Base-by-base conservation (phyloP, 257 asterid genomes). In the Solanum paucissectum region DNA sequence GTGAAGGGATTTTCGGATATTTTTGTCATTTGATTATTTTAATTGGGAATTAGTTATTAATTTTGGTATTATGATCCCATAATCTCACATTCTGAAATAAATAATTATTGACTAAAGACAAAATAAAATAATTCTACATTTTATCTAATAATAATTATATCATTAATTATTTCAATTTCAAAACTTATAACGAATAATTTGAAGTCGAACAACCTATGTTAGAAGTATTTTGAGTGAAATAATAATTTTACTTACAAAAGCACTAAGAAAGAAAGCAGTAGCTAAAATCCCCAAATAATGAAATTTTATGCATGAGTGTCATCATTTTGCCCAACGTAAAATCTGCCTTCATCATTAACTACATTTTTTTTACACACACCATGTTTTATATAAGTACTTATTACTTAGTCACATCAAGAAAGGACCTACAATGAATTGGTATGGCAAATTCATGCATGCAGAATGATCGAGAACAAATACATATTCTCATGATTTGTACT, bases 251-350 rank as follows among this genome's bases (percentile, higher is more conserved):
- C 32, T 62, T n/a, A 62, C 11, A 20, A 55, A 55, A 55, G n/a
- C 25, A 20, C 38, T 73, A 42, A 20, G 32, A 87, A 83, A 52
- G 9, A 18, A 32, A 33, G 76, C 62, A 34, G 37, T 42, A 6
- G 84, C 9, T 36, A 44, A 44, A 73, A 36, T 73, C 46, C 46
- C 82, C 29, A 29, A 90, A 90, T 88, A 84, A 90, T 90, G 85
- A 88, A 87, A 90, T 49, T 88, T 89, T 90, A 90, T 88, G 92
- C 91, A 90, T 85, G 92, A 84, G 88, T 9, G 83, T 37, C 77
- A 90, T 88, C 90, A 88, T 87, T 87, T 88, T 90, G 91, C 88
- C 83, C 71, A 52, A 71, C 36, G 23, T 84, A 71, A 71, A 88
- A 68, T 72, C 55, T 49, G 58, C 34, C n/a, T 76, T 33, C 58